phyloP scores from a whole-genome alignment of 1,284 basidiomycete species.

The Malassezia nana region DNA sequence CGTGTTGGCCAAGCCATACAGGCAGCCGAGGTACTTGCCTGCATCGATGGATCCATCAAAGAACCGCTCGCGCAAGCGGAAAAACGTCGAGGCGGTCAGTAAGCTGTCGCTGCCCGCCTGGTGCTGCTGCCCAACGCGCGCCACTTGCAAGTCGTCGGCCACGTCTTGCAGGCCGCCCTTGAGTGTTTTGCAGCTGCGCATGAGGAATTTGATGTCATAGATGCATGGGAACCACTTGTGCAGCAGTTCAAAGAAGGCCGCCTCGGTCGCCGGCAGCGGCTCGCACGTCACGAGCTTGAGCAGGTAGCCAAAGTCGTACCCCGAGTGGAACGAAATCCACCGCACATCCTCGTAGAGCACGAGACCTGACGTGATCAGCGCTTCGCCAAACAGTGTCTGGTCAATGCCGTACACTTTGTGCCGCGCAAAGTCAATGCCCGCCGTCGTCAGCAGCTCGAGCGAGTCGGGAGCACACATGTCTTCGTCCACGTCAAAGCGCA shows the following conservation, averaged over 20 bases:
- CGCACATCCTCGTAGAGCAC: conserved; percentile 79
- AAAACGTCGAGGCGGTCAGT: conserved; percentile 83
- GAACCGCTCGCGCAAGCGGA: conserved; percentile 85
- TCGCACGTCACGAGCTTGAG: conserved; percentile 84
- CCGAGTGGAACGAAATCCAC: conserved; percentile 99
- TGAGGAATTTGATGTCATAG: conserved; percentile 96
- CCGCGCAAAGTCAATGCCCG: conserved; percentile 87
- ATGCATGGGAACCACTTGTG: conserved; percentile 90
- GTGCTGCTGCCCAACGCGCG: conserved; percentile 81
- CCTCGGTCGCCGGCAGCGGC: conserved; percentile 77
- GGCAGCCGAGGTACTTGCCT: conserved; percentile 40
- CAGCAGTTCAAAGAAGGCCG: conserved; percentile 78
- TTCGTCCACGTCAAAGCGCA: conserved; percentile 79
- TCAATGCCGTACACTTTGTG: conserved; percentile 85
- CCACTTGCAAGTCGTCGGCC: conserved; percentile 79
- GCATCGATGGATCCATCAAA: conserved; percentile 73
- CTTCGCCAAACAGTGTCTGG: conserved; percentile 90
- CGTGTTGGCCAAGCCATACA: conserved; percentile 39
- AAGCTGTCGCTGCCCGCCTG: conserved; percentile 93
- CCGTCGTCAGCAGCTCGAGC: conserved; percentile 83
- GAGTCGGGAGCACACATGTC: conserved; percentile 99
- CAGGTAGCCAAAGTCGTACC: conserved; percentile 98
- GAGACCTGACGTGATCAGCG: conserved; percentile 89
- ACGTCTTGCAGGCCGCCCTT: conserved; percentile 93
- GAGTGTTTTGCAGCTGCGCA: conserved; percentile 74